Percentiles rank a stretch among this genome's conserved stretches.
phyloP scores from a whole-genome alignment of 2,329 filamentous ascomycete species.

The Coleophoma eucalyptorum region DNA sequence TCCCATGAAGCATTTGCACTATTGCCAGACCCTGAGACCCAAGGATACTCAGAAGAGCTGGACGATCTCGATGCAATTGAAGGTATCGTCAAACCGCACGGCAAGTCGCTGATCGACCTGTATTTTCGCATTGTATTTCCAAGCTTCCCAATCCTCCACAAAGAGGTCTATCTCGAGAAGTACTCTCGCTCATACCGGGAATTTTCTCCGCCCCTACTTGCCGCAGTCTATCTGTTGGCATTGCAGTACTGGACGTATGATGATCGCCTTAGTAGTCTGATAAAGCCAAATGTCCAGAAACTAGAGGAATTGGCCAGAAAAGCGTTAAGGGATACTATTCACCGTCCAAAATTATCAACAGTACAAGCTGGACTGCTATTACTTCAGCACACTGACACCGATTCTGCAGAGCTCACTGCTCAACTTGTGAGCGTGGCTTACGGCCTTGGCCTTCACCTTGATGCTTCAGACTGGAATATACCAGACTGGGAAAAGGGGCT shows the following conservation, averaged over 20 bases:
- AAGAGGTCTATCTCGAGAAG: constrained; percentile 58
- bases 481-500: constrained; percentile 60
- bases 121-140: constrained; percentile 42
- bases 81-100: constrained; percentile 21
- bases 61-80: constrained; percentile 27
- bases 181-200: constrained; percentile 53
- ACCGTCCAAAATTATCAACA: constrained; percentile 50
- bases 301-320: constrained; percentile 35
- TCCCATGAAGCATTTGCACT: constrained; percentile 74
- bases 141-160: constrained; percentile 48
- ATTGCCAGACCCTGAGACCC: constrained; percentile 67
- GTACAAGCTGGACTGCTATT: constrained; percentile 51
- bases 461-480: constrained; percentile 59
- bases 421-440: constrained; percentile 51
- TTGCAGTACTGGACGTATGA: constrained; percentile 59
- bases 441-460: constrained; percentile 55
- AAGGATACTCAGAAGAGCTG: constrained; percentile 44
- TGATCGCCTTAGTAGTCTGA: constrained; percentile 40
- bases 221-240: constrained; percentile 59
- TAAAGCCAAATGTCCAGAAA: constrained; percentile 35
- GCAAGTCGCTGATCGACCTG: constrained; percentile 18
- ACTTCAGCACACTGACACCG: constrained; percentile 35
- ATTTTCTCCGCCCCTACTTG: constrained; percentile 55
- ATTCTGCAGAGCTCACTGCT: constrained; percentile 30
- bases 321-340: constrained; percentile 43